A percentile compares a stretch with the other conserved stretches of the same genome.
Conservation (phyloP, 2,329 filamentous ascomycete genomes). For the Fusarium sp. region DNA sequence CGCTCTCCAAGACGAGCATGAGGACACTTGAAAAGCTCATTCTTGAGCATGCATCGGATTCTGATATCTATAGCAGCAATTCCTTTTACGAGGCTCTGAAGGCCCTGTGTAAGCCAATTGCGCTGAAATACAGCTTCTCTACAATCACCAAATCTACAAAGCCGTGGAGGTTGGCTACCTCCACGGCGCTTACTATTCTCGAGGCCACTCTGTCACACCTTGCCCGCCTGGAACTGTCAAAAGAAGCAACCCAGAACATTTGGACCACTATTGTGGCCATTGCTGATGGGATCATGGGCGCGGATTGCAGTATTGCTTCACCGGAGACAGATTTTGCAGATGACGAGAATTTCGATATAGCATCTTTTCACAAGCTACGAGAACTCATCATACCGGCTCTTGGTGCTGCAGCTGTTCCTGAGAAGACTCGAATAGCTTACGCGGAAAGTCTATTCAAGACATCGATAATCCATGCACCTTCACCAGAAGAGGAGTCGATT, state of each 20-base stretch:
- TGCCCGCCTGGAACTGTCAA: conserved; percentile 60
- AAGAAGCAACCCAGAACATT: conserved; percentile 65
- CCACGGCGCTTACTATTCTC: conserved; percentile 75
- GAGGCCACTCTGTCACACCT: conserved; percentile 73
- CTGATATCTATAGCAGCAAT: conserved; percentile 76
- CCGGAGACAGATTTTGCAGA: conserved; percentile 63
- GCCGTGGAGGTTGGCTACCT: conserved; percentile 85
- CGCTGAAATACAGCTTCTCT: conserved; percentile 83
- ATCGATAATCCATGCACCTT: conserved; percentile 80
- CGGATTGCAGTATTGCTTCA: conserved; percentile 66
- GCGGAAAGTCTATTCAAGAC: conserved; percentile 81
- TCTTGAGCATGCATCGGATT: conserved; percentile 68
- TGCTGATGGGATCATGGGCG: conserved; percentile 75
- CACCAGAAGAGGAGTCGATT: conserved; percentile 65
- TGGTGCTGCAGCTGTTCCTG: conserved; percentile 73
- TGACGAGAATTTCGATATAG: conserved; percentile 87
- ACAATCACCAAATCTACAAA: conserved; percentile 76
- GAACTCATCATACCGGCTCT: conserved; percentile 80
- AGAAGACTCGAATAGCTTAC: conserved; percentile 76
- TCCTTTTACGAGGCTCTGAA: conserved; percentile 74
- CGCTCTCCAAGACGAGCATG: conserved; percentile 87
- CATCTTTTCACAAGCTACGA: conserved; percentile 76
- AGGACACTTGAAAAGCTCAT: conserved; percentile 73
- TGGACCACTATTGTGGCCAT: conserved; percentile 78
- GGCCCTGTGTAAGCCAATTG: conserved; percentile 76